Evolutionary conservation across 371 early-diverging fungal genomes (phyloP), one percentile per base, ranked within the genome.

Genomic region (Syncephalastrum contaminatum): DNA sequence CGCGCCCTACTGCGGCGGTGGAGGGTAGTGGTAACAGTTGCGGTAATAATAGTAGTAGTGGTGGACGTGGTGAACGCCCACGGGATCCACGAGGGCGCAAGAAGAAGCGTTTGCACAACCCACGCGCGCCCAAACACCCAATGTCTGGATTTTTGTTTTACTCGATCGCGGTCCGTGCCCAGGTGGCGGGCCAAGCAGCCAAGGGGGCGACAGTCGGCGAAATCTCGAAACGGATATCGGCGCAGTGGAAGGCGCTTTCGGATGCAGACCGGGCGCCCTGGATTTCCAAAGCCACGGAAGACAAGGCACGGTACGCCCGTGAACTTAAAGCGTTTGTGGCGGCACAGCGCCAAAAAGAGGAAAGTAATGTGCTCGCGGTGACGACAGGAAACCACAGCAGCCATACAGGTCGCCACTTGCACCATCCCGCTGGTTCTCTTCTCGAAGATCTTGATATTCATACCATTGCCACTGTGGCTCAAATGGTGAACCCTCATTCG

Each of bases 61-160:
- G 48, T 19, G 51, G 60, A 57, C 16, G 58, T 24, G 59, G 62
- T 0, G 59, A 64, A 20, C 69, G 64, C 3, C 69, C 62, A 20
- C 64, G 60, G 30, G 80, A 67, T 63, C 82, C 64, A 21, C 68
- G 58, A 40, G 75, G 85, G n/a, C 58, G 80, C 19, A 85, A 87
- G 55, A 88, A 86, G 63, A 85, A 84, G 53, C 73, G 79, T 19
- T 64, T 70, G 25, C 81, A 84, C 55, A 81, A 85, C 44, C 82
- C 85, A 1, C 71, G 72, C 45, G 84, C 85, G n/a, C 91, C 91
- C 21, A 88, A 88, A 52, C 91, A 90, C 56, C 89, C 91, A 27
- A 88, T 88, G 81, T 87, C 88, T 1, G 88, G 83, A 7, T 90
- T 88, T 59, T 59, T 90, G 19, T 88, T 84, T 51, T 90, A 81